Conservation (phyloP, 1,284 basidiomycete species). For the Papiliotrema laurentii region DNA sequence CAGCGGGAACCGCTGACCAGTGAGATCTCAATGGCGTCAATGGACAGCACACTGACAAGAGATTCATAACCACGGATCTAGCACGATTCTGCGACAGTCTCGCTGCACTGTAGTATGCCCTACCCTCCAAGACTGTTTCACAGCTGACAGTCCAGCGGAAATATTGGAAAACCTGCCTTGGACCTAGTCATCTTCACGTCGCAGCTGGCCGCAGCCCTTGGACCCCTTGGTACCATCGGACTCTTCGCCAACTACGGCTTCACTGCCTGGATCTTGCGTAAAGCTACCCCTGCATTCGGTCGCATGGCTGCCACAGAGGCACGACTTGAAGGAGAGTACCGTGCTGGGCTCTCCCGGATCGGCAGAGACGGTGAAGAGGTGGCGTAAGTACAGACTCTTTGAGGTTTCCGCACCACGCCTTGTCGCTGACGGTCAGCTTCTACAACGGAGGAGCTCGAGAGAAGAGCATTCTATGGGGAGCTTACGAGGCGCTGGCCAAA, state of each 20-base stretch:
- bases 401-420: background rate
- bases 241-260: constrained; percentile 80
- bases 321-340: constrained; percentile 77
- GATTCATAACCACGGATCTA: constrained; percentile 87
- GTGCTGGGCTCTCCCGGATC: constrained; percentile 79
- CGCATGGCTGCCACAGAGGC: constrained; percentile 85
- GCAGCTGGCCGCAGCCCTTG: constrained; percentile 81
- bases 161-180: constrained; percentile 82
- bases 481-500: constrained; percentile 75
- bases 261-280: constrained; percentile 74
- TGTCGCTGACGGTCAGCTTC: constrained; percentile 56
- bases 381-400: constrained; percentile 58
- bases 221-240: constrained; percentile 65
- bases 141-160: constrained; percentile 53
- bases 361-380: constrained; percentile 92
- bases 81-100: constrained; percentile 85
- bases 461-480: constrained; percentile 71
- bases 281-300: constrained; percentile 91
- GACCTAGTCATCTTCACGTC: constrained; percentile 91
- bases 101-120: constrained; percentile 76
- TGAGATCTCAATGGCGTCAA: constrained; percentile 14
- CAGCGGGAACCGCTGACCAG: constrained; percentile 71
- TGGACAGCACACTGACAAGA: constrained; percentile 30
- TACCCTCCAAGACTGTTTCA: background rate
- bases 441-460: constrained; percentile 87